These are phyloP conservation scores for Amoebophrya sp. DNA, from an alignment of 169 alveolate species.

Conservation along the genomic window DNA sequence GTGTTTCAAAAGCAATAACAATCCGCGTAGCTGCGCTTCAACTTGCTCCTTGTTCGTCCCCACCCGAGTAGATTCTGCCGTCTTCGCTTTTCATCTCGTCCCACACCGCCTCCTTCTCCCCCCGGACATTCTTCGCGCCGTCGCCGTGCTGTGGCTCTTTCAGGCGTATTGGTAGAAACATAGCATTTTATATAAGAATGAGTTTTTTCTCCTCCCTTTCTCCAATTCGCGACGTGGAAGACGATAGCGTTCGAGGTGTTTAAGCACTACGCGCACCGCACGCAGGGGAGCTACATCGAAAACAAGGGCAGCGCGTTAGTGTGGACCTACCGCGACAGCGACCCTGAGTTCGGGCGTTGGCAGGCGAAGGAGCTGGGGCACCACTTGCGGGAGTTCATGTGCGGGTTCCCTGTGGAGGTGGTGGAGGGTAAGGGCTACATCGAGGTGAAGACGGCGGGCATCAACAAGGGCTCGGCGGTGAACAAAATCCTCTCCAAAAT, in stretches of 20 bases:
- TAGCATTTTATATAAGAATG: too few species aligned
- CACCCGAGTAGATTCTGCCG: neutral
- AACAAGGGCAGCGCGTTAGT: conserved; percentile 43
- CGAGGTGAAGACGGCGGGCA: conserved; percentile 35
- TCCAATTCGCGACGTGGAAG: conserved; percentile 46
- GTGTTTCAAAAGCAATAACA: neutral
- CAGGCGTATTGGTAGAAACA: too few species aligned
- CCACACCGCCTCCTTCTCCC: too few species aligned
- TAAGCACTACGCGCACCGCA: conserved; percentile 50
- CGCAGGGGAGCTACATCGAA: conserved; percentile 66
- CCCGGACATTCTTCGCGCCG: too few species aligned
- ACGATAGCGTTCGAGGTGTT: conserved; percentile 40
- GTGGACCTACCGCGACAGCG: conserved; percentile 58
- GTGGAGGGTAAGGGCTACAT: conserved; percentile 40
- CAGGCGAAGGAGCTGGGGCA: conserved; percentile 58
- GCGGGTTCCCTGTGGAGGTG: conserved; percentile 33
- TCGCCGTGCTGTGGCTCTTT: too few species aligned
- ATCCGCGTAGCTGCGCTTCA: neutral
- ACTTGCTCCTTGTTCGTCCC: too few species aligned
- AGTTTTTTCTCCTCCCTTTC: too few species aligned
- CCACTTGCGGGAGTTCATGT: conserved; percentile 21
- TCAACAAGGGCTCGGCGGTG: conserved; percentile 34
- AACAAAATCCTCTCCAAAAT: conserved; percentile 23
- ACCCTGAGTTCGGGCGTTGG: conserved; percentile 60
- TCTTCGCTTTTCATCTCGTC: too few species aligned